Percentiles rank a stretch among this genome's conserved stretches.
phyloP scores from a whole-genome alignment of 1,284 basidiomycete species.

The Meira nashicola region DNA sequence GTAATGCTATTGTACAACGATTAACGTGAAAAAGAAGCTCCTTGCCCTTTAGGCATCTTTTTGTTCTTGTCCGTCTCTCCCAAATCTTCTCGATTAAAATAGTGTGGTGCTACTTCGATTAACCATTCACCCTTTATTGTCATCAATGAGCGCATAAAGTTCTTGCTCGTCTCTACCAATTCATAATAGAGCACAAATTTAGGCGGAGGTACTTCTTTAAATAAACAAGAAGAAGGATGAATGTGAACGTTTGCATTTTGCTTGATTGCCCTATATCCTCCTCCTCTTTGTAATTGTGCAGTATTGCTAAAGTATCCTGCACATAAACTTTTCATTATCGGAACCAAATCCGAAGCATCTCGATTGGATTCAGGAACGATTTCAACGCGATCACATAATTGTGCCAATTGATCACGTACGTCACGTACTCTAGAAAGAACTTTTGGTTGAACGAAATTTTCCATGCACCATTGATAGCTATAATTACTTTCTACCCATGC shows the following conservation, averaged over 20 bases:
- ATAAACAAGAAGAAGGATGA: conserved; percentile 89
- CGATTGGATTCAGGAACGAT: conserved; percentile 73
- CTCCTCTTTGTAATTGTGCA: conserved; percentile 42
- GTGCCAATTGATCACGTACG: conserved; percentile 87
- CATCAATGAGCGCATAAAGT: conserved; percentile 79
- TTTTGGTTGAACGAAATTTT: conserved; percentile 97
- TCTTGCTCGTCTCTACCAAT: conserved; percentile 62
- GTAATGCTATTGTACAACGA: conserved; percentile 1
- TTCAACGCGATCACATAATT: conserved; percentile 92
- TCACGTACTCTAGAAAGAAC: conserved; percentile 82
- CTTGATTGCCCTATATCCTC: conserved; percentile 77
- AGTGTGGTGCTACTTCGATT: conserved; percentile 61
- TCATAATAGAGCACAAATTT: conserved; percentile 87
- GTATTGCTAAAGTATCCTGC: conserved; percentile 96
- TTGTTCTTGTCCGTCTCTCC: conserved; percentile 9
- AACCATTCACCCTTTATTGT: conserved; percentile 93
- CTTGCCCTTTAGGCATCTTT: conserved; percentile 4
- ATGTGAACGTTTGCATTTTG: conserved; percentile 85
- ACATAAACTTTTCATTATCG: conserved; percentile 89
- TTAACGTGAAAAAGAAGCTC: not conserved
- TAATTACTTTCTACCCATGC: conserved; percentile 98
- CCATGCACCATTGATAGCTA: conserved; percentile 56
- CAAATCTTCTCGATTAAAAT: conserved; percentile 12
- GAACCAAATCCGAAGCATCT: conserved; percentile 82
- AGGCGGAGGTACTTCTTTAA: conserved; percentile 90